These are phyloP conservation scores for Phytopythium mirpurense DNA, from an alignment of 352 stramenopile genomes.

Conservation along the genomic window DNA sequence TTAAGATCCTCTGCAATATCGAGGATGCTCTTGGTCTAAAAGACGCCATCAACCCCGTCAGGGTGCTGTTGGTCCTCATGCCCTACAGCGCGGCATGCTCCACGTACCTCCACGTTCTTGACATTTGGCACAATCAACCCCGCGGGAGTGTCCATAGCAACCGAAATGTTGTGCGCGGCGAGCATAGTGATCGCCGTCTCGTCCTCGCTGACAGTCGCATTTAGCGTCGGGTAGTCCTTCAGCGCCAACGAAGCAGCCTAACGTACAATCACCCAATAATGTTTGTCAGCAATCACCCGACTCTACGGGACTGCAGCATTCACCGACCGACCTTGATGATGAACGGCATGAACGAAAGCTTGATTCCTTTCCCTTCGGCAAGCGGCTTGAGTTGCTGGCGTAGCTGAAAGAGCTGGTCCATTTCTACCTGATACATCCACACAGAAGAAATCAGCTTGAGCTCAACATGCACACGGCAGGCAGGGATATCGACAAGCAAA, in stretches of 20 bases:
- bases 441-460: not conserved
- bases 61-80: not conserved
- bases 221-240: constrained; percentile 92
- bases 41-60: constrained; percentile 3
- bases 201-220: constrained; percentile 87
- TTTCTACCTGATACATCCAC: constrained; percentile 75
- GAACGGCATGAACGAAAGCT: constrained; percentile 96
- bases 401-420: constrained; percentile 87
- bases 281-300: not conserved
- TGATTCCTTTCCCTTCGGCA: constrained; percentile 69
- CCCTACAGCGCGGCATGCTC: not conserved
- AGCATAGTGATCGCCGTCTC: constrained; percentile 87
- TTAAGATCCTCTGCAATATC: constrained; percentile 85
- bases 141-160: constrained; percentile 96
- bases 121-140: constrained; percentile 97
- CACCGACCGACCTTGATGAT: constrained; percentile 94
- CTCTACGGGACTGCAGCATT: no score
- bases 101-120: constrained; percentile 85
- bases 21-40: constrained; percentile 71
- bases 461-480: not conserved
- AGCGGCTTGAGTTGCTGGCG: constrained; percentile 87
- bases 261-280: not conserved
- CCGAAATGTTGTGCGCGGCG: constrained; percentile 94
- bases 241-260: constrained; percentile 92
- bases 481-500: not conserved